phyloP scores from a whole-genome alignment of 352 stramenopile genomes.

The Globisporangium heterothallicum region DNA sequence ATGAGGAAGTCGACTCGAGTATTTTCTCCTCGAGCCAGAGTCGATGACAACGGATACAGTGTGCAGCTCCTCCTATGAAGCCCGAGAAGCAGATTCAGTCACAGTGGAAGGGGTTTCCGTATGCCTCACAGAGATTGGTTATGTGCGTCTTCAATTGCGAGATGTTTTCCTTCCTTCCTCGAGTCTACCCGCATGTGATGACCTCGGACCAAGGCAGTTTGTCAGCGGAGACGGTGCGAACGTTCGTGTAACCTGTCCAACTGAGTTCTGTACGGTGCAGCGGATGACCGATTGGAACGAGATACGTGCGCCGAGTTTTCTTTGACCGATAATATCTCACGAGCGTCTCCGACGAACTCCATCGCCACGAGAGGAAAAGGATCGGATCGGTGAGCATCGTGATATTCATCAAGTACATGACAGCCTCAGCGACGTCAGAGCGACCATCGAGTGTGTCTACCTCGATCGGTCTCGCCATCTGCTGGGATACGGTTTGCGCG shows the following conservation, averaged over 20 bases:
- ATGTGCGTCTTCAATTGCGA: too few species aligned
- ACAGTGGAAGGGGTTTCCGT: too few species aligned
- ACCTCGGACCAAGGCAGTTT: not conserved
- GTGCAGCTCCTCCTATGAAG: too few species aligned
- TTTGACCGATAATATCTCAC: not conserved
- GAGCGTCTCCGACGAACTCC: not conserved
- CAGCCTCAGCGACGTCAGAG: not conserved
- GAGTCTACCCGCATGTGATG: not conserved
- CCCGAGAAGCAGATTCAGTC: too few species aligned
- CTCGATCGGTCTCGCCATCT: conserved; percentile 2
- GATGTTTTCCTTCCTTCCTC: too few species aligned
- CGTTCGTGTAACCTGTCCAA: not conserved
- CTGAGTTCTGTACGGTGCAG: not conserved
- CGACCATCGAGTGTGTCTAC: conserved; percentile 10
- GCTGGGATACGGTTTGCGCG: too few species aligned
- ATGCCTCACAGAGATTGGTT: too few species aligned
- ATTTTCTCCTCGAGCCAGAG: too few species aligned
- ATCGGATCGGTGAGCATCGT: conserved; percentile 22
- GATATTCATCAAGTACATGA: conserved; percentile 25
- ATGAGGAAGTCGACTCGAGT: too few species aligned
- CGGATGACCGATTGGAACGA: not conserved
- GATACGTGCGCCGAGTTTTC: not conserved
- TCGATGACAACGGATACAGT: too few species aligned
- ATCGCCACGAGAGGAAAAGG: not conserved
- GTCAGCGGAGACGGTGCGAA: not conserved